Evolutionary conservation across 352 stramenopile species (phyloP), one percentile per base, ranked within the genome.

Genomic region (Globisporangium nodosum): DNA sequence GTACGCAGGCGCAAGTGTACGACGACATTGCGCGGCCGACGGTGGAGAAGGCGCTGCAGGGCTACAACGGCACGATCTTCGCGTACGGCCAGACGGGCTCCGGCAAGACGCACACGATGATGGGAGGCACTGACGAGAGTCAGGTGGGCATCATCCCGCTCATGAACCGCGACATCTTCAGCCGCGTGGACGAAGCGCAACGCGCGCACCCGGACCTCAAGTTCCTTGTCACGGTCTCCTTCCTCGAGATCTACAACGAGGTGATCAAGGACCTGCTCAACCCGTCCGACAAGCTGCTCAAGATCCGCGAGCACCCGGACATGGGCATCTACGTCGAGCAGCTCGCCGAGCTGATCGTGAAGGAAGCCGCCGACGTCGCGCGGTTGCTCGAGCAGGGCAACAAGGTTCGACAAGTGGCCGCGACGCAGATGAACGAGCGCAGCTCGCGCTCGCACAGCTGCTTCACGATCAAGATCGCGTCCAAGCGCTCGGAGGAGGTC

Each of bases 161-260:
- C 49, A 87, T 97, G 76, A 97, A 96, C 66, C 51, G 63, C 16
- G 81, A 96, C 50, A 65, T 98, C 12, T 98, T 97, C 56, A 49
- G 70, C 3, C 72, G 75, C 20, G 65, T 90, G 30, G 61, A 71
- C 18, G 62, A 56, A 21, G 71, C 64, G 37, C 61, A 70, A 18
- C 54, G 49, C 24, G 66, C 63, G n/a, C 57, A 71, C 21, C 69
- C 59, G 5, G 63, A 71, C 16, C 70, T 80, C 48, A 87, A 96
- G 63, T 97, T 87, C 63, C 73, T 96, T 33, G 76, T 97, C 16
- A 90, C 83, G 1, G 90, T 97, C 16, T 96, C 87, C n/a, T 98
- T 96, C 61, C 70, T 98, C 21, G 93, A 98, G 60, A 97, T 98
- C 56, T 98, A 98, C 76, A 97, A 98, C 65, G 94, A 98, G 64